Evolutionary conservation across 108 stramenopile species (phyloP).

Genomic region (Ochromonas danica): DNA sequence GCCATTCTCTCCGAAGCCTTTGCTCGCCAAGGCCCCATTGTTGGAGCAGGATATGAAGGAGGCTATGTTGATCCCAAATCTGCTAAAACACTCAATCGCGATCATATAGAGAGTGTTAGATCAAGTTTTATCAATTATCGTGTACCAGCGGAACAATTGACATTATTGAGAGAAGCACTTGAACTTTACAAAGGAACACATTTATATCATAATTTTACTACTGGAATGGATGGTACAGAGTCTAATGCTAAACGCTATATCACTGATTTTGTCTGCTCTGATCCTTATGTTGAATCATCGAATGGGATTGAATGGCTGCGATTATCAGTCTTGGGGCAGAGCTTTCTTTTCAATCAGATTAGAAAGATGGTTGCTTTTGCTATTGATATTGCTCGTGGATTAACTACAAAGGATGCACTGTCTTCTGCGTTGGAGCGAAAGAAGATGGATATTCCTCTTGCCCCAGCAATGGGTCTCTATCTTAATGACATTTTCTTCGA

Average conservation of each 20-base stretch:
- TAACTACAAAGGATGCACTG: conserved; percentile 20
- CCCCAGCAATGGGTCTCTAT: conserved; percentile 48
- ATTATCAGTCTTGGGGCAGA: conserved; percentile 82
- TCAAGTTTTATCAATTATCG: conserved; percentile 56
- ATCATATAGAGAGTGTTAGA: background rate
- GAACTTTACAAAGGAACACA: conserved; percentile 79
- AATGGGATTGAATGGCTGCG: conserved; percentile 71
- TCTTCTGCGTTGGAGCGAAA: conserved; percentile 37
- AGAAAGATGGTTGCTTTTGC: conserved; percentile 86
- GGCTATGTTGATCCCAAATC: background rate
- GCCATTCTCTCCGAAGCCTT: background rate
- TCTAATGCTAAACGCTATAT: conserved; percentile 73
- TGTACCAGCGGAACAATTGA: conserved; percentile 58
- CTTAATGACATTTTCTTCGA: conserved; percentile 51
- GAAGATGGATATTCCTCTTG: conserved; percentile 41
- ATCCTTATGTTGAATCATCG: conserved; percentile 33
- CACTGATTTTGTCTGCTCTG: conserved; percentile 40
- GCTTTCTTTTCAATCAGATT: conserved; percentile 94
- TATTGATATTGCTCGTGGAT: background rate
- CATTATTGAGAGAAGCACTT: conserved; percentile 61
- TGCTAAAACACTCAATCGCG: background rate
- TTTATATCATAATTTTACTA: conserved; percentile 80
- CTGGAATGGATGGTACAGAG: conserved; percentile 64
- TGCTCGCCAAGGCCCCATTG: background rate
- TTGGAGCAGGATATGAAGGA: background rate